Base-by-base conservation (phyloP, 139 green algal genomes). In the Chlamydomonas incerta region DNA sequence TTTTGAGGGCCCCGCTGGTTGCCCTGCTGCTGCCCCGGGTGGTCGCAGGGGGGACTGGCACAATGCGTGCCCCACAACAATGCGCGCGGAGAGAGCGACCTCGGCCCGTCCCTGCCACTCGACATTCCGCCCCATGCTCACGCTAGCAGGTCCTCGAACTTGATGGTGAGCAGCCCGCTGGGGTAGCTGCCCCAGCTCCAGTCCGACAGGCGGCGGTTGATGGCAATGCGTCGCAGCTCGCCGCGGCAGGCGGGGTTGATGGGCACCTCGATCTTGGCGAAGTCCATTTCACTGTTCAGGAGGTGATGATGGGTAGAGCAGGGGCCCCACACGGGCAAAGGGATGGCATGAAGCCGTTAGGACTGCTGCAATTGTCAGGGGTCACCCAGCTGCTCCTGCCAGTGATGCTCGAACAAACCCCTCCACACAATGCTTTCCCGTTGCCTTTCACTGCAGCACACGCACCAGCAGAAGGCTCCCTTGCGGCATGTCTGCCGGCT, bases 171-270 rank as follows among this genome's bases (percentile, higher is more conserved):
- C 9, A 83, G 26, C 3, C 28, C 41, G 29, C 58, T 57, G 33
- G 37, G 0, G 76, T 83, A 83, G 20, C 47, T 18, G 60, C 62
- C 76, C 76, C 62, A 83, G 26, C 55, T 83, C 60, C 63, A 83
- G 15, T 24, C 3, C 14, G 3, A 0, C 0, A 26, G 37, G 0
- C 10, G 9, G 15, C 76, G 60, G 76, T 83, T 73, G 37, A 83
- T 62, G 14, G 29, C 46, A 14, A 73, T 35, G 29, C 26, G 37
- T 2, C 76, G 76, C 9, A 83, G 62, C 33, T 72, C 60, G 62
- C 0, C 14, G 24, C 35, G 52, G 76, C 76, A 83, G 60, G 3
- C 3, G 35, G 72, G 50, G 41, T 6, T 63, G 76, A 83, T 29
- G 14, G 76, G 76, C 6, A 83, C 62, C 62, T 83, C 76, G 28